Base-by-base conservation (phyloP, 148 eudicot species). In the Polygonum aviculare region DNA sequence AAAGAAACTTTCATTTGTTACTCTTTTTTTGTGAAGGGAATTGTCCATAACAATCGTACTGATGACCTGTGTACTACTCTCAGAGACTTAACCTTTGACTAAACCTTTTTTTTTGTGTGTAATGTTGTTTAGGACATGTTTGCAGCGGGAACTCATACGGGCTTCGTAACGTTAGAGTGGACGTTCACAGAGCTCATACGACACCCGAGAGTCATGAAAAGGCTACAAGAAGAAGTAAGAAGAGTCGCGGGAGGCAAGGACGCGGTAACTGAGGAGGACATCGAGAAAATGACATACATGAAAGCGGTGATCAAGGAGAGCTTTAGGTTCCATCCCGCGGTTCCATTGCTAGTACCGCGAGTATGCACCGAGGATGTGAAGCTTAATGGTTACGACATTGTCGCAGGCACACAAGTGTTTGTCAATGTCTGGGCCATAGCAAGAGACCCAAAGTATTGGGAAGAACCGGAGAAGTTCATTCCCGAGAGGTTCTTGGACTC, bases 291-390 rank as follows among this genome's bases (percentile, higher is more conserved):
- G 82, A 21, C 38, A 63, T 84, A 84, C 77, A 39, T 84, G 77
- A 81, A 79, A 75, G 84, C 84, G 3, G 84, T 84, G 70, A 75
- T 84, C 41, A 84, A 79, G 73, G 86, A 84, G 77, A 77, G 77
- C 7, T 70, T 84, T 41, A 52, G 82, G 36, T 44, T 79, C 52
- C 80, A 84, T 75, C 86, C 81, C 62, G 77, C 82, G 4, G 50
- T 77, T 19, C 84, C 84, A 22, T n/a, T 81, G 12, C 51, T 77
- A 16, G 73, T 77, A 26, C 84, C 86, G 2, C 82, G 75, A 16
- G 57, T 62, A 72, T 79, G 77, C 21, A 77, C 77, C 12, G 65
- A 81, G 77, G 78, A 79, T 22, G 76, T 69, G 45, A 79, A 62
- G 52, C 63, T 84, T 18, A 35, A 60, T 54, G 77, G 77, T 7